Percentiles rank a stretch among this genome's conserved stretches.
These are phyloP conservation scores for Diaporthe eres DNA, from an alignment of 2,329 filamentous ascomycete species.

Conservation along the genomic window DNA sequence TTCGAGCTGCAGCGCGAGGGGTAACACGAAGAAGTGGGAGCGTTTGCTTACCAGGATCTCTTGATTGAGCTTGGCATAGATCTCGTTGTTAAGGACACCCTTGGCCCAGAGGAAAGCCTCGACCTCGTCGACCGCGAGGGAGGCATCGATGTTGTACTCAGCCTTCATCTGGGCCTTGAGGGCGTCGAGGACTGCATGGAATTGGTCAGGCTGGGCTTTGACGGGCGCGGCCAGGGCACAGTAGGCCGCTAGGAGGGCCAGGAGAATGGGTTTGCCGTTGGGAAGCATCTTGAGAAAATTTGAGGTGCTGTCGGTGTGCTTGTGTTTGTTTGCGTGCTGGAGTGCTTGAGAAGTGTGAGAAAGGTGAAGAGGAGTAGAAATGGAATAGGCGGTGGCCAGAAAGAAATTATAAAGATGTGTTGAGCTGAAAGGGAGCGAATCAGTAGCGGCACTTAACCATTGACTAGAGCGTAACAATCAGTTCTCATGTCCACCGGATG, in stretches of 20 bases:
- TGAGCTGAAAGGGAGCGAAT: too few species aligned
- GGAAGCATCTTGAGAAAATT: neutral
- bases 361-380: neutral
- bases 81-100: too few species aligned
- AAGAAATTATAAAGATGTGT: neutral
- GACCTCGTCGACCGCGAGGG: neutral
- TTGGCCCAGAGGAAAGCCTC: neutral
- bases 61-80: neutral
- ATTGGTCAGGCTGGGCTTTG: neutral
- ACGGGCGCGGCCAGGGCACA: neutral
- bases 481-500: neutral
- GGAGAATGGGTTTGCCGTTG: neutral
- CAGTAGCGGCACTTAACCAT: too few species aligned
- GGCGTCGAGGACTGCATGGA: neutral
- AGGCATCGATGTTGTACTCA: neutral
- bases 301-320: neutral
- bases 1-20: neutral
- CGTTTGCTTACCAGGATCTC: neutral
- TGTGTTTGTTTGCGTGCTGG: neutral
- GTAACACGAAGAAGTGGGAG: too few species aligned
- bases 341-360: too few species aligned
- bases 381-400: neutral
- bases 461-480: too few species aligned
- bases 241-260: neutral
- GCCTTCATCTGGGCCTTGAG: neutral